phyloP scores from a whole-genome alignment of 78 protist species.

The Dictyostelium capitatum region DNA sequence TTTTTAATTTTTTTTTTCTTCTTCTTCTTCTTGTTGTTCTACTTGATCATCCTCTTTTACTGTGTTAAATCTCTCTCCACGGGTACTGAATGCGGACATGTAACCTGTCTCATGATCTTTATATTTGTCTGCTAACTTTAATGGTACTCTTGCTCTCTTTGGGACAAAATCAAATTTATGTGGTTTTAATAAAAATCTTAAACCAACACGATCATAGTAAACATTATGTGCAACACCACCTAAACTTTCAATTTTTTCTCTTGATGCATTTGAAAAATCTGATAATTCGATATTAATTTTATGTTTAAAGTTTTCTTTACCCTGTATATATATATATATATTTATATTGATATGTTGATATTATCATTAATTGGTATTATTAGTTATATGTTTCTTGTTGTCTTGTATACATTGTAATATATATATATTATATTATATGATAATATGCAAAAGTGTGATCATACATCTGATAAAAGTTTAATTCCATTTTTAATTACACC shows the following conservation, averaged over 20 bases:
- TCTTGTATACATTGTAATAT: background rate
- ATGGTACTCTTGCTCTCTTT: constrained; percentile 70
- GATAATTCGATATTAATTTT: constrained; percentile 67
- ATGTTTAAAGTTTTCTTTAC: constrained; percentile 41
- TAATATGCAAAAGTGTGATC: background rate
- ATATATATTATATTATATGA: no score
- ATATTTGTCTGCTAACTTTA: constrained; percentile 43
- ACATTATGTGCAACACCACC: constrained; percentile 82
- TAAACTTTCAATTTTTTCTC: constrained; percentile 63
- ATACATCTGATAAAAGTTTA: constrained; percentile 75
- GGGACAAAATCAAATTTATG: constrained; percentile 75
- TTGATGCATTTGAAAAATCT: constrained; percentile 67
- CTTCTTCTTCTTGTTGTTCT: background rate
- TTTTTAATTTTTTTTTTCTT: no score
- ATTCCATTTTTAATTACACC: constrained; percentile 67
- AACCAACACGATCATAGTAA: constrained; percentile 83
- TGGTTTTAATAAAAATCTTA: constrained; percentile 78
- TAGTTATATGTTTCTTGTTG: background rate
- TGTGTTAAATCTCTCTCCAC: constrained; percentile 3
- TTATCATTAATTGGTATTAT: background rate
- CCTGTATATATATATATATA: background rate
- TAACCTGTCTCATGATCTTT: constrained; percentile 76
- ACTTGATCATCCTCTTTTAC: background rate
- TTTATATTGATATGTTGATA: no score
- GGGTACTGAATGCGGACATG: constrained; percentile 59